Percentiles rank a stretch among this genome's conserved stretches.
These are phyloP conservation scores for Trametes hirsuta DNA, from an alignment of 1,284 basidiomycete genomes.

Conservation along the genomic window DNA sequence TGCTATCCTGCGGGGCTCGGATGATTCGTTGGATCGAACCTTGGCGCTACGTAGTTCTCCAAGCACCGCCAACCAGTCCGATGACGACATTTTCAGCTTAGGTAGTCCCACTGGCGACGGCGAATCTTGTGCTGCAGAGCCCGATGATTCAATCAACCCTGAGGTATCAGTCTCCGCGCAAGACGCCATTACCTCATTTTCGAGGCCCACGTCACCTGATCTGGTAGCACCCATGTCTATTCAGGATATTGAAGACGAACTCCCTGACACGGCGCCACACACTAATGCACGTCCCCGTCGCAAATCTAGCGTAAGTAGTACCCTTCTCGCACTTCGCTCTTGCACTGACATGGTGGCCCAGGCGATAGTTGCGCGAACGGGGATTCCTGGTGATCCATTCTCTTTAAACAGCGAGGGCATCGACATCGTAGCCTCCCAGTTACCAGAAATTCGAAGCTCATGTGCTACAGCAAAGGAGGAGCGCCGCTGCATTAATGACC, in stretches of 20 bases:
- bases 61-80: too few species aligned
- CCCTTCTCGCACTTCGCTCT: neutral
- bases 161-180: too few species aligned
- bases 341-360: neutral
- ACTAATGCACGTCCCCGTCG: neutral
- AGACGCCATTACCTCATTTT: too few species aligned
- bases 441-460: neutral
- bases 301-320: neutral
- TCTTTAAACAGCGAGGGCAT: constrained; percentile 9
- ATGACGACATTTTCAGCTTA: too few species aligned
- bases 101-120: too few species aligned
- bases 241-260: neutral
- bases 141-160: too few species aligned
- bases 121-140: too few species aligned
- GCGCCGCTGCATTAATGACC: neutral
- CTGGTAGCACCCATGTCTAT: neutral
- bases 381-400: constrained; percentile 9
- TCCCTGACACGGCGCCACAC: neutral
- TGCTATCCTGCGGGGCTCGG: neutral
- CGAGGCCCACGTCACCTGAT: neutral
- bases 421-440: constrained; percentile 3
- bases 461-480: neutral
- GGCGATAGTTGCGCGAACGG: constrained; percentile 5
- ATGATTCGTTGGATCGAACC: too few species aligned
- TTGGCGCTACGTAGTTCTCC: too few species aligned